phyloP scores from a whole-genome alignment of 1,284 basidiomycete species.

The Papiliotrema terrestris region DNA sequence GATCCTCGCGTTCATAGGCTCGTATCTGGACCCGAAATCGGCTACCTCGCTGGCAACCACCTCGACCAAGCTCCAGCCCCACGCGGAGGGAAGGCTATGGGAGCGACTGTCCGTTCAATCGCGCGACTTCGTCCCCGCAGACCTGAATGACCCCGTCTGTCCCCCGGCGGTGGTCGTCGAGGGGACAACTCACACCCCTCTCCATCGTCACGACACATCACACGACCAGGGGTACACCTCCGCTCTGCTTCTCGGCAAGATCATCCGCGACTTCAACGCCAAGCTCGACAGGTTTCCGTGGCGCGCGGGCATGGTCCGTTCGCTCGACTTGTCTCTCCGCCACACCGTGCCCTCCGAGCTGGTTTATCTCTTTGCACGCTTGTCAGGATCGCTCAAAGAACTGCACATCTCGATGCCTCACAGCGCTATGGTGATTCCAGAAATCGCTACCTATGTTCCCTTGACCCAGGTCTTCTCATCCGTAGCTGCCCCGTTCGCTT shows the following conservation, averaged over 20 bases:
- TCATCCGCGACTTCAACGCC: neutral
- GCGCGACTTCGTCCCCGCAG: neutral
- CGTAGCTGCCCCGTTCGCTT: neutral
- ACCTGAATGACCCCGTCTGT: neutral
- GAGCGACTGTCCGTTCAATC: neutral
- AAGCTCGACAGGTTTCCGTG: neutral
- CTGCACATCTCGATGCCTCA: neutral
- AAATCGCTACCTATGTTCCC: neutral
- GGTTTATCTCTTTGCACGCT: neutral
- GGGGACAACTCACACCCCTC: neutral
- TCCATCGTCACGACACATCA: neutral
- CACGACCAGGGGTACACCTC: neutral
- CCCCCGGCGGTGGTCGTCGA: too few relatives aligned
- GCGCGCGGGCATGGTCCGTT: neutral
- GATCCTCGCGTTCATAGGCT: slow-evolving; percentile 5
- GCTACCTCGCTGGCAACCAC: slow-evolving; percentile 4
- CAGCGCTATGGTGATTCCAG: neutral
- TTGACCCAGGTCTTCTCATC: neutral
- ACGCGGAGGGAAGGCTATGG: slow-evolving; percentile 10
- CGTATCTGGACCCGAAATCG: slow-evolving; percentile 5
- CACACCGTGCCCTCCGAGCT: neutral
- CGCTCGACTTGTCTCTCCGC: neutral
- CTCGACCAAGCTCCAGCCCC: neutral
- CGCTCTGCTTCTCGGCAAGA: neutral
- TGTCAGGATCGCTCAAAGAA: neutral